Base-by-base conservation (phyloP, 2,329 filamentous ascomycete species). In the Chaetomium sp. region DNA sequence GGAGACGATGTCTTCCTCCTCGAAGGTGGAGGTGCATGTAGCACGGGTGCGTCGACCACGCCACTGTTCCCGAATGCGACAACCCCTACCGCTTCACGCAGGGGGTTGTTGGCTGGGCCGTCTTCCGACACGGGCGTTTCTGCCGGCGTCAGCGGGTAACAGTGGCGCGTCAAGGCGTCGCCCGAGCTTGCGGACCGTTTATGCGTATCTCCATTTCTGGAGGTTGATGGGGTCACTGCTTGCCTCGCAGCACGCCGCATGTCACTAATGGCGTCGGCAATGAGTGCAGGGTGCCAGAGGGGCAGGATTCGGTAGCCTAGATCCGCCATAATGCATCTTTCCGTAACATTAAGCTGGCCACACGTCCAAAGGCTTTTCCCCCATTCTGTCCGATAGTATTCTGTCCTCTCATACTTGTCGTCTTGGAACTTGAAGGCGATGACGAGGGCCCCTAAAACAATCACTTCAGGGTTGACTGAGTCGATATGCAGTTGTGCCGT, bases 341-440 rank as follows among this genome's bases (percentile, higher is more conserved):
- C 83, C 1, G 84, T 86, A 49, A 76, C 76, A 62, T 85, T 85
- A 63, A 87, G 75, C 72, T 87, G 82, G 54, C 78, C 74, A 63
- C 74, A 76, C 2, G 80, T 78, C 82, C 84, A 87, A 48, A 78
- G 64, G 49, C 73, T 72, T 33, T 69, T 72, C 27, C 79, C 82
- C 80, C 82, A 86, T 34, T 67, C 68, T 12, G 71, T 64, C 58
- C 74, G 73, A 69, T 82, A 85, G 64, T 78, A 77, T 48, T 72
- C 70, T 1, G 80, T 80, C 4, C 74, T 70, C 59, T 78, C 74
- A 63, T 82, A 76, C 51, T 72, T 70, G 69, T 87, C 84, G 62
- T 85, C 80, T 45, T 79, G 74, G 64, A 86, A 87, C 69, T 87
- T 87, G 65, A 77, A 73, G n/a, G 84, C 82, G 52, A 87, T 80